phyloP scores from a whole-genome alignment of 495 filamentous ascomycete species.

The Hyaloscypha variabilis region DNA sequence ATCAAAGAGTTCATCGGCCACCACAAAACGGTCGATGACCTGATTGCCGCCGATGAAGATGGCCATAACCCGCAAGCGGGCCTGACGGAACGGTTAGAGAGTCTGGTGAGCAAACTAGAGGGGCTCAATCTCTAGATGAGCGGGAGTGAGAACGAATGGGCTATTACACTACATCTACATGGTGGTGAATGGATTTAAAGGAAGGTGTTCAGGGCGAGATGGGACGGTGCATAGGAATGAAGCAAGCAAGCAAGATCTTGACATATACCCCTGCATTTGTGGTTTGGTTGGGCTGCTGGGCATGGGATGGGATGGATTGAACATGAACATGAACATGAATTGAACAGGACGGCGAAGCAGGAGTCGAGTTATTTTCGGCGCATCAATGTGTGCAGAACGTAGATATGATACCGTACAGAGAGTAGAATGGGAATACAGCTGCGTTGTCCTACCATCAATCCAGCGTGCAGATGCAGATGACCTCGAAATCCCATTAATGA shows the following conservation, averaged over 20 bases:
- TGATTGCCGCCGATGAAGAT: slow-evolving; percentile 46
- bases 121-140: background rate
- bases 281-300: background rate
- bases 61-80: slow-evolving; percentile 47
- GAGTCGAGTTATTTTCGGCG: background rate
- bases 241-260: background rate
- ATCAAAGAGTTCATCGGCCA: slow-evolving; percentile 84
- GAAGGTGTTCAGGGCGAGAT: background rate
- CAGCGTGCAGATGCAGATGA: no score
- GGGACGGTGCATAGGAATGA: background rate
- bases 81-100: slow-evolving; percentile 41
- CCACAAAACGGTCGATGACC: slow-evolving; percentile 72
- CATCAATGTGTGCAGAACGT: no score
- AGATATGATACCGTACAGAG: no score
- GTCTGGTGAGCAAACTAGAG: slow-evolving; percentile 22
- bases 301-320: background rate
- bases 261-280: background rate
- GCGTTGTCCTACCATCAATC: no score
- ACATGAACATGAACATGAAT: background rate
- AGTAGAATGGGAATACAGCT: no score
- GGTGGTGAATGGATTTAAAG: background rate
- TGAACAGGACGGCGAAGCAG: no score
- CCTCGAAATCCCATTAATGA: no score
- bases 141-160: background rate
- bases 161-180: background rate